Base-by-base conservation (phyloP, 208 protist genomes). In the Leishmania martiniquensis region DNA sequence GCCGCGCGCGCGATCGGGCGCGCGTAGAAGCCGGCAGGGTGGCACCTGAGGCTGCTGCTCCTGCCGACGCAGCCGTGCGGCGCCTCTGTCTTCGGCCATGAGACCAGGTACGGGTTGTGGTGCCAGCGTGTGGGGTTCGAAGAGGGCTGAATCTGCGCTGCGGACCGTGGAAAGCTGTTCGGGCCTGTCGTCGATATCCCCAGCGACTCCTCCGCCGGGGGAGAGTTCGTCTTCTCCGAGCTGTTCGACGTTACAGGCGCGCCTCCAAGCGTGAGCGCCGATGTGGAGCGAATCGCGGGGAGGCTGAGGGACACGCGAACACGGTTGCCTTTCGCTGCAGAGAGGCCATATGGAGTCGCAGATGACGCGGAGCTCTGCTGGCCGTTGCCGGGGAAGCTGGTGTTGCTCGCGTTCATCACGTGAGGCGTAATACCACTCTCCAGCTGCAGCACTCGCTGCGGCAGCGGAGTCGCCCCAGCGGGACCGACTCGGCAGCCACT, bases 81-180 rank as follows among this genome's bases (percentile, higher is more conserved):
- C n/a, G 49, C 52, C 6, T 78, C 72, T 49, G 55, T 75, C 72
- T 75, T 68, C 13, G 69, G 44, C 39, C 69, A 51, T 17, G 62
- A 67, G 25, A 59, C 55, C 42, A 57, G n/a, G 77, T 85, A 85
- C 1, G 82, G 82, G 77, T 85, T 78, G 73, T 85, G 82, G 3
- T 82, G 76, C 82, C 82, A 85, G 59, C 77, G 71, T 32, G 73
- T n/a, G 1, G 65, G 7, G 66, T 51, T 85, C 57, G 60, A 59
- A 6, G 80, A 66, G 17, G 74, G 62, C 51, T 78, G 63, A n/a
- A 65, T 45, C 68, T 77, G 80, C 44, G 67, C n/a, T 69, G 76
- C 20, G 3, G 75, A 76, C 57, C 70, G 29, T 49, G 70, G 51
- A 25, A 78, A n/a, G n/a, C 69, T 55, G 59, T 65, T 65, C 73